Conservation (phyloP, 164 flowering plant genomes). For the Umbellularia californica region DNA sequence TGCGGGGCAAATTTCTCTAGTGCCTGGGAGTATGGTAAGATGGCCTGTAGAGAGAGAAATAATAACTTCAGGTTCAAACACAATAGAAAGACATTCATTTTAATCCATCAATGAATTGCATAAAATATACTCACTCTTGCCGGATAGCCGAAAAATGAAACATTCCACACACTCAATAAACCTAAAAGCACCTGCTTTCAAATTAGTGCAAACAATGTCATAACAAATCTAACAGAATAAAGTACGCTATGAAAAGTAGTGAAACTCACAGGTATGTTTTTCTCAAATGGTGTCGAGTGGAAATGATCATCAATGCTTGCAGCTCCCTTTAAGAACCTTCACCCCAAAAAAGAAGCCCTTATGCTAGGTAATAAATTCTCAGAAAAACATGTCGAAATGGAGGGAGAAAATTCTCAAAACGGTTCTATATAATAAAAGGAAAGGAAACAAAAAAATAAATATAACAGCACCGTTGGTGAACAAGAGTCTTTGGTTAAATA, state of each 20-base stretch:
- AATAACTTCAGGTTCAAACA: background rate
- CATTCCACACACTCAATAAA: slow-evolving; percentile 93
- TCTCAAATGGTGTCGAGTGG: slow-evolving; percentile 63
- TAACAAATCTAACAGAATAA: background rate
- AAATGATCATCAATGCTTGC: slow-evolving; percentile 87
- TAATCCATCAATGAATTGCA: background rate
- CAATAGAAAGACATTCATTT: background rate
- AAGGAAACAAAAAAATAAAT: no score
- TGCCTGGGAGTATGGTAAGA: slow-evolving; percentile 91
- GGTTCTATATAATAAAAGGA: background rate
- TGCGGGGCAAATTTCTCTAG: slow-evolving; percentile 95
- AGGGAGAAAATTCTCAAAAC: background rate
- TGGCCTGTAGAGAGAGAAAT: slow-evolving; percentile 55
- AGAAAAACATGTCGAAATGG: background rate
- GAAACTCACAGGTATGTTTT: slow-evolving; percentile 77
- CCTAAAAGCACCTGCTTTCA: slow-evolving; percentile 79
- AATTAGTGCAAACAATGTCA: background rate
- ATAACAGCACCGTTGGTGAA: background rate
- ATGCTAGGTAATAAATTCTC: background rate
- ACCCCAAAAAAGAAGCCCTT: background rate
- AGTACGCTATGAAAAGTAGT: background rate
- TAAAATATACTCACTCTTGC: slow-evolving; percentile 67
- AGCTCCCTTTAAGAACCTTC: slow-evolving; percentile 91
- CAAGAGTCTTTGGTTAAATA: no score
- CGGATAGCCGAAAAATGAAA: slow-evolving; percentile 86